A percentile compares a stretch with the other conserved stretches of the same genome.
Conservation (phyloP, 1,284 basidiomycete species). For the Fomitiporia mediterranea region DNA sequence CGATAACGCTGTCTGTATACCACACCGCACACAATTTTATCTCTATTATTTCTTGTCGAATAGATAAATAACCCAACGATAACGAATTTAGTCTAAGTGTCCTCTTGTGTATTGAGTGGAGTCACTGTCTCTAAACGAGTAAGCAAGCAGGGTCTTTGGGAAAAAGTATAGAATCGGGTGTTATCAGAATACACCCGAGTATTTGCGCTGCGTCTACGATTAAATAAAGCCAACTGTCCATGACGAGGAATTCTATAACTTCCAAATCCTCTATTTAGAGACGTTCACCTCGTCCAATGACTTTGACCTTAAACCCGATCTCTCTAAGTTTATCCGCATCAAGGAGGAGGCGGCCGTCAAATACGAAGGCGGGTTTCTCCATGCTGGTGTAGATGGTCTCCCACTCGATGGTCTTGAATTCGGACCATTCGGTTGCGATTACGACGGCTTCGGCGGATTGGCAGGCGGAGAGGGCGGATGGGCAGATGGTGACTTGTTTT, state of each 20-base stretch:
- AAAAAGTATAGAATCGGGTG: too few species aligned
- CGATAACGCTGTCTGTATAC: neutral
- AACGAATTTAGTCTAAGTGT: too few species aligned
- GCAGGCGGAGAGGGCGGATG: conserved; percentile 83
- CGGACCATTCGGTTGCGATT: conserved; percentile 93
- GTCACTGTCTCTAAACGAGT: too few species aligned
- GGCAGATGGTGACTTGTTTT: conserved; percentile 79
- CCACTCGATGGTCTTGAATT: conserved; percentile 95
- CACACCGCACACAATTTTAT: too few species aligned
- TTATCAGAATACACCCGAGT: too few species aligned
- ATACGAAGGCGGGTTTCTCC: conserved; percentile 96
- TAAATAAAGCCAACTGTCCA: too few species aligned
- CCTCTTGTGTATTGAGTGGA: too few species aligned
- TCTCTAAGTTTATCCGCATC: conserved; percentile 74
- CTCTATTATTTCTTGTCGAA: too few species aligned
- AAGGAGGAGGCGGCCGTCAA: conserved; percentile 87
- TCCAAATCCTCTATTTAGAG: conserved; percentile 12
- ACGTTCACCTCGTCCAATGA: conserved; percentile 23
- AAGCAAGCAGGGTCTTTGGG: too few species aligned
- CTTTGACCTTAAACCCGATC: conserved; percentile 87
- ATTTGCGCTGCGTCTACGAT: too few species aligned
- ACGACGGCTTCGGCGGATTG: conserved; percentile 88
- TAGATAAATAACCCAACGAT: too few species aligned
- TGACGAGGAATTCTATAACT: neutral
- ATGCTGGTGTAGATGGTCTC: conserved; percentile 77